phyloP scores from a whole-genome alignment of 1,284 basidiomycete genomes.

The Spongiforma sp. region DNA sequence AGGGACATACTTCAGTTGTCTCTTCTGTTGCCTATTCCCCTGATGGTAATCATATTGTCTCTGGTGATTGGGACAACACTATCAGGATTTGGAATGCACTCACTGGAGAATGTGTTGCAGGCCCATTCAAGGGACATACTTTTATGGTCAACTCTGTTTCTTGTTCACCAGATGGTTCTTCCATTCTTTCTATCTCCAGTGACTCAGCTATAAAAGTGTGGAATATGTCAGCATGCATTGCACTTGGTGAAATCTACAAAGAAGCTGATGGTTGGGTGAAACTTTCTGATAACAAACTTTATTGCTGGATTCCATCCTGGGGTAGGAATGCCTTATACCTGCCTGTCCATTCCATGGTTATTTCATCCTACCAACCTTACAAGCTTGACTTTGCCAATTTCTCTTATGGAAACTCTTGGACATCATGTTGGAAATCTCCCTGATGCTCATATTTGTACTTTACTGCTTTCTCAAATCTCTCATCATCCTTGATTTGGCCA shows the following conservation, averaged over 20 bases:
- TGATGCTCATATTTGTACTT: too few species aligned
- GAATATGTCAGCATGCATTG: background rate
- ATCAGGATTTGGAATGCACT: background rate
- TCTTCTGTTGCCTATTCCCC: conserved; percentile 26
- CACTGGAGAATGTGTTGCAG: conserved; percentile 20
- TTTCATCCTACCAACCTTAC: background rate
- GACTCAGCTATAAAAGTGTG: conserved; percentile 10
- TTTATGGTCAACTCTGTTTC: conserved; percentile 11
- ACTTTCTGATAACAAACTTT: background rate
- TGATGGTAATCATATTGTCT: conserved; percentile 20
- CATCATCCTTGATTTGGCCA: too few species aligned
- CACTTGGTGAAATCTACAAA: background rate
- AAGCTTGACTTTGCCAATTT: background rate
- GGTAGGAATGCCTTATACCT: background rate
- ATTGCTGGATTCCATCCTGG: background rate
- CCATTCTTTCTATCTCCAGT: conserved; percentile 19
- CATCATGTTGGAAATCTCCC: conserved; percentile 30
- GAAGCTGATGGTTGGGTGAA: background rate
- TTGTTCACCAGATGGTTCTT: conserved; percentile 23
- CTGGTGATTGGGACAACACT: conserved; percentile 18
- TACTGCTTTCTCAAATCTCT: too few species aligned
- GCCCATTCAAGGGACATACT: conserved; percentile 23
- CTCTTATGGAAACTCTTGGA: conserved; percentile 21
- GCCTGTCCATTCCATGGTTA: background rate
- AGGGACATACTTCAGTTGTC: conserved; percentile 16